phyloP scores from a whole-genome alignment of 2,329 filamentous ascomycete genomes.

The Exophiala oligosperma region DNA sequence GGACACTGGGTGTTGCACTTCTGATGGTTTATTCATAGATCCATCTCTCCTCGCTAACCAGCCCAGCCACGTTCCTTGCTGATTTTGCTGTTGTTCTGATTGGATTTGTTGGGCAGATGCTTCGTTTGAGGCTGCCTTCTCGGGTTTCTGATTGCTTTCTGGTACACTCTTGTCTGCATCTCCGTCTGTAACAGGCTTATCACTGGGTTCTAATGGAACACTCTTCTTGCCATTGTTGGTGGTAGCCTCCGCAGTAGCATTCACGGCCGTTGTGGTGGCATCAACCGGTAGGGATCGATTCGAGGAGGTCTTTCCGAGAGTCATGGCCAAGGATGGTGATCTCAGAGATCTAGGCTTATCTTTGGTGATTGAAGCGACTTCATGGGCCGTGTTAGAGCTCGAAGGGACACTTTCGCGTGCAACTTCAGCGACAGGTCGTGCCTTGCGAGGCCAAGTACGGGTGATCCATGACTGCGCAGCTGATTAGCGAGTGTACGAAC shows the following conservation, averaged over 20 bases:
- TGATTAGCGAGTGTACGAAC: background rate
- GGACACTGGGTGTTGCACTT: background rate
- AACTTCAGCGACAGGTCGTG: constrained; percentile 50
- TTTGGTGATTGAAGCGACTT: constrained; percentile 33
- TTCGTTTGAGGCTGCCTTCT: constrained; percentile 5
- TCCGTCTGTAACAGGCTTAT: background rate
- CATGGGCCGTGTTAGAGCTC: constrained; percentile 39
- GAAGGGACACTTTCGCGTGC: constrained; percentile 51
- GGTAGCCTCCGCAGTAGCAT: constrained; percentile 38
- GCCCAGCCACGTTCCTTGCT: constrained; percentile 36
- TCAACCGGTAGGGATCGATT: constrained; percentile 47
- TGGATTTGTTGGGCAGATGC: background rate
- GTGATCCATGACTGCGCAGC: constrained; percentile 40
- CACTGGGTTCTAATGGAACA: constrained; percentile 24
- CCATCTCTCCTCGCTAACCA: constrained; percentile 38
- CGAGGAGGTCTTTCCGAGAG: constrained; percentile 37
- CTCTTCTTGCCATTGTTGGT: constrained; percentile 26
- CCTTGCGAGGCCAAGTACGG: constrained; percentile 50
- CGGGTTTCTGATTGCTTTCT: constrained; percentile 4
- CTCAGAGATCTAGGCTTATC: constrained; percentile 34
- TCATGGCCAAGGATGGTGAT: constrained; percentile 44
- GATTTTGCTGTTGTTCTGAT: constrained; percentile 6
- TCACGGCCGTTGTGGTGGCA: constrained; percentile 46
- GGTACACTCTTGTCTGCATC: background rate
- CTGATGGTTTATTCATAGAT: constrained; percentile 4